Evolutionary conservation across 257 asterid genomes (phyloP), one percentile per base, ranked within the genome.

Genomic region (Haberlea rhodopensis): DNA sequence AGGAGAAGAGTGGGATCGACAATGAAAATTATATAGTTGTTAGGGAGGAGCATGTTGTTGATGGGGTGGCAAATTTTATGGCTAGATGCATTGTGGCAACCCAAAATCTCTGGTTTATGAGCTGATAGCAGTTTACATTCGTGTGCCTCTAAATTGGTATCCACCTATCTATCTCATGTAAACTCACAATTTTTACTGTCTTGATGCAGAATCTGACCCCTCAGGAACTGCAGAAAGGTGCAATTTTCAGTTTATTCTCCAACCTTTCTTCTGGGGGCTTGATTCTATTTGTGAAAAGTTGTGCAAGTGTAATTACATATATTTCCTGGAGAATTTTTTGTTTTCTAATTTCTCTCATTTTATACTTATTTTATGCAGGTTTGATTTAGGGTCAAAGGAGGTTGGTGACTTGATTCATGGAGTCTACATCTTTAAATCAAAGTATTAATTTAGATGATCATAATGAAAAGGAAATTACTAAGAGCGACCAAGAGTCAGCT

Each of bases 41-140:
- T 34, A 81, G 71, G 6, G 96, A 89, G 76, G 99, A 89, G 46
- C 85, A 79, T 70, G 86, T 92, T 62, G 90, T 87, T 45, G 99
- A 92, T 53, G 97, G 95, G 61, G 88, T 92, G 68, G 95, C 96
- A 27, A 81, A 79, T 75, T 92, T 92, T 69, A 82, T 92, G 88
- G 99, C 97, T 49, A 81, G 73, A 78, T 89, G 99, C 81, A 65
- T 92, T 57, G 62, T 84, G 69, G 89, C 97, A 85, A 86, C 77
- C 81, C 89, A 1, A 87, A 85, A 53, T 78, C 95, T 49, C 76
- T 79, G 94, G 96, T 89, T 65, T 61, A 24, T 71, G 8, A 13
- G 24, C 57, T 10, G 48, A 55, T 23, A 5, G 1, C 5, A 29
- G 45, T 60, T 60, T 4, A 26, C 18, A 57, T 15, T 56, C 46